These are phyloP conservation scores for Secale cereale DNA, from an alignment of 176 grass and related monocot species.

Conservation along the genomic window DNA sequence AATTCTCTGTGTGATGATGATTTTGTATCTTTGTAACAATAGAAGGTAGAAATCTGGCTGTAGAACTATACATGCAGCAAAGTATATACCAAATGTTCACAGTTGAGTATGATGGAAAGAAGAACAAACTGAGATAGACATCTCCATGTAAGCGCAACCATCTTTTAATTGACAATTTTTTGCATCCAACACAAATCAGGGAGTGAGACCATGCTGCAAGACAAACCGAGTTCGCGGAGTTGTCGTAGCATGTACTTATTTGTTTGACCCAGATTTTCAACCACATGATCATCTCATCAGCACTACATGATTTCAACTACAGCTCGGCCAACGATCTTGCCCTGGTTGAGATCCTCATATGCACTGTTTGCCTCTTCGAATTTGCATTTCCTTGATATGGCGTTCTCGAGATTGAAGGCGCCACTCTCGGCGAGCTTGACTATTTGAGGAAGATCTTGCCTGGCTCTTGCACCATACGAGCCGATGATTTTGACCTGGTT, in stretches of 20 bases:
- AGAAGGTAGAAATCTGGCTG: neutral
- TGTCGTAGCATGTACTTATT: neutral
- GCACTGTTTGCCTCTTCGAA: conserved; percentile 76
- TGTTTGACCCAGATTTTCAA: neutral
- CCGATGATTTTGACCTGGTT: conserved; percentile 95
- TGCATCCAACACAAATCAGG: conserved; percentile 8
- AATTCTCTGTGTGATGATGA: neutral
- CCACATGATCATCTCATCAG: conserved; percentile 1
- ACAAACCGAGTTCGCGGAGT: neutral
- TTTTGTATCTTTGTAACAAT: neutral
- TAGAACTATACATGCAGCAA: neutral
- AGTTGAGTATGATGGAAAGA: conserved; percentile 1
- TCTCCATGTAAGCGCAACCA: neutral
- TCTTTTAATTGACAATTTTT: neutral
- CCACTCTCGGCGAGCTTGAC: conserved; percentile 88
- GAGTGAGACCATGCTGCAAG: neutral
- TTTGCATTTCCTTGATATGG: conserved; percentile 93
- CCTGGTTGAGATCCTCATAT: conserved; percentile 73
- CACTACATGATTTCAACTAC: conserved; percentile 78
- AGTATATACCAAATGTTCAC: neutral
- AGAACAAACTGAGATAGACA: neutral
- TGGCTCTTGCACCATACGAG: conserved; percentile 92
- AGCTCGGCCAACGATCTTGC: conserved; percentile 82
- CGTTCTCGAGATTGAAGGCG: conserved; percentile 69
- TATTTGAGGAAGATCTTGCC: conserved; percentile 98